These are phyloP conservation scores for Talaromyces sp. DNA, from an alignment of 2,329 filamentous ascomycete genomes.

Conservation along the genomic window DNA sequence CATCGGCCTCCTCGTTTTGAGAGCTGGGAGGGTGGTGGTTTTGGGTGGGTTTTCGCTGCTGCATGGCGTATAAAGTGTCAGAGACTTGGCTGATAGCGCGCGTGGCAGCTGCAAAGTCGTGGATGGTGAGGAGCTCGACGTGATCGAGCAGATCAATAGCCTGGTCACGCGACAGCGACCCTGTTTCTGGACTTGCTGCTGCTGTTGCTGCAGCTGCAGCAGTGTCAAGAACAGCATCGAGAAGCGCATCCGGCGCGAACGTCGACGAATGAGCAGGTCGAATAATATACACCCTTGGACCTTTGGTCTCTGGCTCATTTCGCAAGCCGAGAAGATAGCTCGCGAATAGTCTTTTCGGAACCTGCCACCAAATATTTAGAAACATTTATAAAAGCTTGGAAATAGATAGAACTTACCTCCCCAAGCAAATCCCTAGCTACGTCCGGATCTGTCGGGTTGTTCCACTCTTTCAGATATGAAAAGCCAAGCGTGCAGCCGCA, in stretches of 20 bases:
- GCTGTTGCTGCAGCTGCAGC: background rate
- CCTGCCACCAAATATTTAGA: background rate
- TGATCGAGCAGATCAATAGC: conserved; percentile 26
- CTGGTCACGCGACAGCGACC: conserved; percentile 16
- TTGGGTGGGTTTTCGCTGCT: conserved; percentile 8
- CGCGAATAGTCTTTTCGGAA: conserved; percentile 3
- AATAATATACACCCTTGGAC: conserved; percentile 28
- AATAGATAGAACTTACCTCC: conserved; percentile 17
- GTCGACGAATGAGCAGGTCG: conserved; percentile 24
- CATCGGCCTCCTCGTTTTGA: background rate
- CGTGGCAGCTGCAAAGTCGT: conserved; percentile 23
- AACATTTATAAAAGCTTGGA: background rate
- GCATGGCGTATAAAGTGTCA: conserved; percentile 17
- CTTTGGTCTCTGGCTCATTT: background rate
- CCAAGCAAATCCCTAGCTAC: conserved; percentile 22
- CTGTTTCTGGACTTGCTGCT: background rate
- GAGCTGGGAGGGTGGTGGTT: background rate
- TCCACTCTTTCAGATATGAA: conserved; percentile 21
- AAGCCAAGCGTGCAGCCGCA: conserved; percentile 28
- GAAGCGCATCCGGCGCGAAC: conserved; percentile 27
- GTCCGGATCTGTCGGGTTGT: conserved; percentile 13
- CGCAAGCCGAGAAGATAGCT: background rate
- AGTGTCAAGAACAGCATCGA: conserved; percentile 20
- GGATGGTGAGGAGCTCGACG: conserved; percentile 30
- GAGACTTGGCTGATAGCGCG: conserved; percentile 29